Percentiles rank a stretch among this genome's conserved stretches.
Conservation (phyloP, 108 stramenopile genomes). For the Chaetoceros tenuissimus region DNA sequence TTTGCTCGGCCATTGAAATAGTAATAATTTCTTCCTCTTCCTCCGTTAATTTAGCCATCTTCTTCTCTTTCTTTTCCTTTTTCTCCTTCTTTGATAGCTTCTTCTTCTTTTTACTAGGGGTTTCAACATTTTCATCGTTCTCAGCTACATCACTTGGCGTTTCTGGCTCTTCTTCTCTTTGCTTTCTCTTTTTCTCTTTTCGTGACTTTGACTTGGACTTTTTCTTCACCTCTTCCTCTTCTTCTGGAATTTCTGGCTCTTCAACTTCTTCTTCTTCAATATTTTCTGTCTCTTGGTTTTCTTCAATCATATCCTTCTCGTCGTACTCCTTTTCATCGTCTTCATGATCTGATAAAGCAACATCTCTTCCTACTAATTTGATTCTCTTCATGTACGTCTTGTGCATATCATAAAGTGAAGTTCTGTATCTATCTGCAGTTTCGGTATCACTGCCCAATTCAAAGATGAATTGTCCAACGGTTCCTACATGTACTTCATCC, state of each 20-base stretch:
- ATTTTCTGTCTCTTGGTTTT: slow-evolving; percentile 6
- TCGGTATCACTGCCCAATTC: slow-evolving; percentile 65
- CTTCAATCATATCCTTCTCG: slow-evolving; percentile 16
- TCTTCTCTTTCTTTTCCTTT: slow-evolving; percentile 1
- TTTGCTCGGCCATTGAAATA: slow-evolving; percentile 16
- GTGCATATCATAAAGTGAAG: slow-evolving; percentile 71
- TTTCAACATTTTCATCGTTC: slow-evolving; percentile 23
- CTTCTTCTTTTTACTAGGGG: slow-evolving; percentile 28
- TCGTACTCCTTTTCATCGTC: slow-evolving; percentile 29
- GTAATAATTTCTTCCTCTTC: slow-evolving; percentile 7
- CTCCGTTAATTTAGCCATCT: background rate
- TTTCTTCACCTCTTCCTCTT: slow-evolving; percentile 1
- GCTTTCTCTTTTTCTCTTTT: slow-evolving; percentile 9
- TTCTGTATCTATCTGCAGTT: slow-evolving; percentile 60
- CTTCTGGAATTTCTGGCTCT: background rate
- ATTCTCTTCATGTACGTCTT: slow-evolving; percentile 72
- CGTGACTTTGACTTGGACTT: background rate
- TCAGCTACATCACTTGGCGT: slow-evolving; percentile 15
- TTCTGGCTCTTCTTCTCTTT: slow-evolving; percentile 30
- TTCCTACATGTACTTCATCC: slow-evolving; percentile 76
- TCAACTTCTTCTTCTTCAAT: slow-evolving; percentile 10
- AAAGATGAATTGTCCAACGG: slow-evolving; percentile 75
- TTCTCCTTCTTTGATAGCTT: slow-evolving; percentile 20
- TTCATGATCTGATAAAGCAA: slow-evolving; percentile 27
- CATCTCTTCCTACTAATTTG: slow-evolving; percentile 61